Evolutionary conservation across 1,284 basidiomycete genomes (phyloP).

Genomic region (Somion occarium): DNA sequence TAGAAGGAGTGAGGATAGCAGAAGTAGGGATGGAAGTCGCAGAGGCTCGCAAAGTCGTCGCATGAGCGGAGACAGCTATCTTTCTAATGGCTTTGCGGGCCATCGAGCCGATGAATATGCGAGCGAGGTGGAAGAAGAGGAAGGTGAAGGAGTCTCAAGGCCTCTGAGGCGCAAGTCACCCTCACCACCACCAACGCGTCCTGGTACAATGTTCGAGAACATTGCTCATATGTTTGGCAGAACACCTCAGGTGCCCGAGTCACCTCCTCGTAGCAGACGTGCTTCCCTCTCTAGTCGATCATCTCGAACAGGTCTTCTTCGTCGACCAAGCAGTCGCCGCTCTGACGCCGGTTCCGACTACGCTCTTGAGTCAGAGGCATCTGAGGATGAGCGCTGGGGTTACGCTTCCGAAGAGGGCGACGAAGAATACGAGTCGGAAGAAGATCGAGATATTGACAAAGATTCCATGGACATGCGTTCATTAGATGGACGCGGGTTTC

Average conservation of each 20-base stretch:
- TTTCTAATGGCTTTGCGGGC: slow-evolving; percentile 32
- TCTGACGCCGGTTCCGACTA: slow-evolving; percentile 59
- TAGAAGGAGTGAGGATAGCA: slow-evolving; percentile 46
- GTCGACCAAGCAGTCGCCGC: slow-evolving; percentile 43
- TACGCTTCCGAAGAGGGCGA: slow-evolving; percentile 75
- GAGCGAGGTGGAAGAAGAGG: slow-evolving; percentile 24
- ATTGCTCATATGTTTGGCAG: slow-evolving; percentile 67
- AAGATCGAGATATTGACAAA: slow-evolving; percentile 16
- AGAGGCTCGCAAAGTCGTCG: slow-evolving; percentile 17
- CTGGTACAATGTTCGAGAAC: slow-evolving; percentile 58
- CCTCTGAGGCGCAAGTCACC: slow-evolving; percentile 24
- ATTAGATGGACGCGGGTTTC: slow-evolving; percentile 62
- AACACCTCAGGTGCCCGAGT: slow-evolving; percentile 30
- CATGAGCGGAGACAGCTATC: slow-evolving; percentile 44
- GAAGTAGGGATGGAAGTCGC: slow-evolving; percentile 26
- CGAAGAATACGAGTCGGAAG: slow-evolving; percentile 27
- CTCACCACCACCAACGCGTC: slow-evolving; percentile 35
- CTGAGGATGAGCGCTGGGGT: slow-evolving; percentile 70
- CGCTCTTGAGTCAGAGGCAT: slow-evolving; percentile 43
- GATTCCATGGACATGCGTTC: slow-evolving; percentile 14
- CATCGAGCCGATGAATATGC: slow-evolving; percentile 13
- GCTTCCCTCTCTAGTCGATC: slow-evolving; percentile 54
- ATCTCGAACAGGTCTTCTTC: slow-evolving; percentile 47
- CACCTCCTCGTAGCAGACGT: slow-evolving; percentile 36
- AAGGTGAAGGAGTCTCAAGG: slow-evolving; percentile 18